Conservation (phyloP, 2,329 filamentous ascomycete species). For the Dothidotthia symphoricarpi region DNA sequence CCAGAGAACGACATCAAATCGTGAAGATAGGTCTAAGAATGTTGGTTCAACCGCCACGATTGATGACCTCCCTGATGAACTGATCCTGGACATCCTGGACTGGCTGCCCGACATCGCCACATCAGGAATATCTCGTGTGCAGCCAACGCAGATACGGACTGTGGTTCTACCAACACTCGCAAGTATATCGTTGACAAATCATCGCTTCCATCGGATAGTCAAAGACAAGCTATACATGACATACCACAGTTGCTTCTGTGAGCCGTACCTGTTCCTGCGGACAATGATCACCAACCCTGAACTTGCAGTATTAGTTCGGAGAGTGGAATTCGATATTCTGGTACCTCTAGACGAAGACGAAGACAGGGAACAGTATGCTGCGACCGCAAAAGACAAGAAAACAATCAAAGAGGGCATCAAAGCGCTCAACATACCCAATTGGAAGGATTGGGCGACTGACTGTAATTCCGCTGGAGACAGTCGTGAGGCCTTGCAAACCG, state of each 20-base stretch:
- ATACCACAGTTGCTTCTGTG: constrained; percentile 23
- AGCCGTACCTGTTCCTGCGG: constrained; percentile 31
- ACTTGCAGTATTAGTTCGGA: constrained; percentile 17
- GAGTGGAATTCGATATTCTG: no score
- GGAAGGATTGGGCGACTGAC: constrained; percentile 26
- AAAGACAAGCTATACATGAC: constrained; percentile 18
- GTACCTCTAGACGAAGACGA: constrained; percentile 1
- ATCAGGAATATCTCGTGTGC: no score
- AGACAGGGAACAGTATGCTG: constrained; percentile 8
- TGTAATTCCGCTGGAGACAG: constrained; percentile 15
- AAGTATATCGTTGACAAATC: constrained; percentile 24
- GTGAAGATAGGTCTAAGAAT: neutral
- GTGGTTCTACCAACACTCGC: constrained; percentile 18
- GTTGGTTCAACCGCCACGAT: constrained; percentile 7
- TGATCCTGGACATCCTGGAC: constrained; percentile 25
- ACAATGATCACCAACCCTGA: constrained; percentile 20
- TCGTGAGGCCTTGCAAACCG: constrained; percentile 15
- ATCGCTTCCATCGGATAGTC: constrained; percentile 23
- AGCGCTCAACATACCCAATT: constrained; percentile 16
- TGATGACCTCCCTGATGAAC: constrained; percentile 28
- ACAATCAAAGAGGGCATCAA: constrained; percentile 28
- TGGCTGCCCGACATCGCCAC: constrained; percentile 21
- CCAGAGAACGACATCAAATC: neutral
- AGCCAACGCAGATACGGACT: no score
- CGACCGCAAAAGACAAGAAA: constrained; percentile 27